Base-by-base conservation (phyloP, 768 basidiomycete genomes). In the Boletellus emodensis region DNA sequence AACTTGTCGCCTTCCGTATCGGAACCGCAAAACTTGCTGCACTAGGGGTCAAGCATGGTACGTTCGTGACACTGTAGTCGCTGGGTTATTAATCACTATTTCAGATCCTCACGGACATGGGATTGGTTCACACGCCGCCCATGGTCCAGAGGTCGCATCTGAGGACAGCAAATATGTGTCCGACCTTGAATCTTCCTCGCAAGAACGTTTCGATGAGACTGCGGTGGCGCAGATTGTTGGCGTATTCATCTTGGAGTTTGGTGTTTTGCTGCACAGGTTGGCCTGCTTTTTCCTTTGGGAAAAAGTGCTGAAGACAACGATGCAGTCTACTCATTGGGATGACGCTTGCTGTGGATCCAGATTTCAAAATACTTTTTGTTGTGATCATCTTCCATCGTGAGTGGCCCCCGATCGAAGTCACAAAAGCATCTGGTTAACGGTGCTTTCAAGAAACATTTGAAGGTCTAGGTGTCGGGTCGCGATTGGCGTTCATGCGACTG, bases 341-440 rank as follows among this genome's bases (percentile, higher is more conserved):
- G 30, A 94, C 95, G 0, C 79, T 97, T 36, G 94, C 93, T n/a
- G 90, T 94, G n/a, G 83, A 85, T 58, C 70, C 76, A 4, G 65
- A 79, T 33, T 96, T 97, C 72, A 90, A 80, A 56, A 69, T 86
- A 15, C 80, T 99, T n/a, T 93, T 96, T 65, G 72, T 91, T 51
- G 95, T 98, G 45, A 66, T 96, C 22, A 71, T 93, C 60, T 94
- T 94, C 71, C 95, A 97, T 62, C 94, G 92, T 93, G 65, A 63
- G 88, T 80, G 14, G 6, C 14, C 11, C 11, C 46, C 24, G n/a
- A 7, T 11, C 30, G 8, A 44, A 32, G 6, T 43, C 22, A 12
- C 2, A 12, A 17, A 41, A 24, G n/a, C 26, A 24, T 22, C 5
- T 7, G 3, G 6, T 40, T 60, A 18, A 66, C 22, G 13, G 10